Evolutionary conservation across 352 stramenopile genomes (phyloP), one percentile per base, ranked within the genome.

Genomic region (Pythium phragmiticola): DNA sequence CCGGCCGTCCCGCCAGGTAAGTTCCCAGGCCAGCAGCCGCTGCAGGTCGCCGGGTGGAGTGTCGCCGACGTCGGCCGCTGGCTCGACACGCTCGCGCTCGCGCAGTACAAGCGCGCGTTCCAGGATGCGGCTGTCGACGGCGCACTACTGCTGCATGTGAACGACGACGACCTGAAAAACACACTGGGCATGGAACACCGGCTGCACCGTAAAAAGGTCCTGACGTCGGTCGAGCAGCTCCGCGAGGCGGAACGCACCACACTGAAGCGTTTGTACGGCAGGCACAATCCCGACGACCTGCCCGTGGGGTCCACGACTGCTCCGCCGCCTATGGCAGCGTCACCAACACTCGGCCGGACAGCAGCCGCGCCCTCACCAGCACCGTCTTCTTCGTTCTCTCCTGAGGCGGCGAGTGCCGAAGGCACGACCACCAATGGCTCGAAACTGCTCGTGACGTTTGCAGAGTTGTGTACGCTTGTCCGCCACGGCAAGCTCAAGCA

Each of bases 161-260:
- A 85, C 28, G 81, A 92, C 49, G 78, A 98, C 45, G 96, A 99
- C 63, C 78, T 99, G 14, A 89, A 90, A 51, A 98, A 97, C 70
- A 98, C 91, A 14, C 76, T 99, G 7, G 92, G 93, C 7, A 94
- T 99, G 65, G 92, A 98, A 69, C 94, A 98, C 66, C 81, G 82
- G 11, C 76, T 99, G 19, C 96, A 99, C 70, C 88, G 96, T 12
- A 99, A 99, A 74, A 99, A 98, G 69, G 93, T 98, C 41, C 69
- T 99, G n/a, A 95, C 87, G 26, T 86, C 82, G 1, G 80, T 97
- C 21, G 74, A 87, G 33, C 80, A 94, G 21, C 71, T 96, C 26
- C 76, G 80, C 3, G 77, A 84, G 45, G 47, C 66, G 16, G 83
- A 92, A 57, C 69, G 69, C 26, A 70, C 78, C 52, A 71, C 76